Evolutionary conservation across 345 rosid species (phyloP).

Genomic region (Noccaea caerulescens): DNA sequence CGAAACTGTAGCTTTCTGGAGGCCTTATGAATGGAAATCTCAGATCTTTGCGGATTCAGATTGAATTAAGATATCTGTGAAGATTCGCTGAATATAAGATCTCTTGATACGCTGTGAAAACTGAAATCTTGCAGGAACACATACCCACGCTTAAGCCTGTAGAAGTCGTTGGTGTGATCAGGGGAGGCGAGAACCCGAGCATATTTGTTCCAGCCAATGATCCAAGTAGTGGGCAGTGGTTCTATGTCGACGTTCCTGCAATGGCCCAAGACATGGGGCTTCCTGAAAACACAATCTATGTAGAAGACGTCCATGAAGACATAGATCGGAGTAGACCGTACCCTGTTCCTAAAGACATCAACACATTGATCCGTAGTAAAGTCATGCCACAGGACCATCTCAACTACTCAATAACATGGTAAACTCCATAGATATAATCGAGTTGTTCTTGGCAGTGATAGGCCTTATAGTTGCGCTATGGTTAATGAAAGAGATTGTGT

Average conservation of each 20-base stretch:
- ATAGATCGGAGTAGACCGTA: constrained; percentile 76
- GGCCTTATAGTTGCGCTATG: not conserved
- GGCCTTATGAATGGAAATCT: not conserved
- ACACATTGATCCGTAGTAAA: constrained; percentile 80
- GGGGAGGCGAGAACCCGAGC: constrained; percentile 91
- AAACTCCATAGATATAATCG: constrained; percentile 34
- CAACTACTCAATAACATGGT: constrained; percentile 93
- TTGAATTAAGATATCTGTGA: constrained; percentile 23
- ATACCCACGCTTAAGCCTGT: constrained; percentile 47
- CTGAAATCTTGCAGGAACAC: constrained; percentile 48
- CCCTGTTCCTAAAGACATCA: constrained; percentile 87
- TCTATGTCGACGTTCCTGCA: constrained; percentile 80
- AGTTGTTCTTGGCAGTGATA: not conserved
- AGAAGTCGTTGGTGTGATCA: constrained; percentile 85
- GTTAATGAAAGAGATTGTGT: constrained; percentile 15
- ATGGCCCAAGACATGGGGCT: constrained; percentile 70
- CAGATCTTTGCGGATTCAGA: constrained; percentile 14
- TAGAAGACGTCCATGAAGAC: constrained; percentile 75
- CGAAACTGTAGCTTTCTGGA: no score
- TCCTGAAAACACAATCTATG: constrained; percentile 68
- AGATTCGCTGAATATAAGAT: not conserved
- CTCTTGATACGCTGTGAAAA: constrained; percentile 13
- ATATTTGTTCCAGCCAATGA: constrained; percentile 92
- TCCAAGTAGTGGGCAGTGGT: constrained; percentile 81
- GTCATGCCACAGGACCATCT: constrained; percentile 99